Evolutionary conservation across 2,329 filamentous ascomycete genomes (phyloP).

Genomic region (Colletotrichum acutatum): DNA sequence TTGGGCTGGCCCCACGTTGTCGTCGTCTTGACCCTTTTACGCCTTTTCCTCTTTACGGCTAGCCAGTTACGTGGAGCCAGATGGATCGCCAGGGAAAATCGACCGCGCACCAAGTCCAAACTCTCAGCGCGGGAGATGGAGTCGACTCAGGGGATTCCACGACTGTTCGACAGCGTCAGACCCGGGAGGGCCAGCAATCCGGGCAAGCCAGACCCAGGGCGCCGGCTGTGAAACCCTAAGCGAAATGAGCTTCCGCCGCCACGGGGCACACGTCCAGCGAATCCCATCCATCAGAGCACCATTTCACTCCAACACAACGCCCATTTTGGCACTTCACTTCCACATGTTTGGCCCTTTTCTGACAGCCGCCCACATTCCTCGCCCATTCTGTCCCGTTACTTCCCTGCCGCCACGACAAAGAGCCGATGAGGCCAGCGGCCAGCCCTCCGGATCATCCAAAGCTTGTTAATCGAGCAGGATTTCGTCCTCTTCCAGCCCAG

Average conservation of each 20-base stretch:
- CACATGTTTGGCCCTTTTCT: constrained; percentile 3
- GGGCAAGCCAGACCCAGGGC: constrained; percentile 6
- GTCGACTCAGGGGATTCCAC: constrained; percentile 1
- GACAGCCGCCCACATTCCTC: constrained; percentile 31
- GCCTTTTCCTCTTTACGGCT: constrained; percentile 26
- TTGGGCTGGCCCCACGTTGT: constrained; percentile 22
- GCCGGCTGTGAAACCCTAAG: constrained; percentile 35
- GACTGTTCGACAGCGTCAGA: constrained; percentile 21
- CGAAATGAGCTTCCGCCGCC: constrained; percentile 36
- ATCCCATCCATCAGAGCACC: constrained; percentile 13
- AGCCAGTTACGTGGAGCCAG: constrained; percentile 29
- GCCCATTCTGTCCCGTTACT: background rate
- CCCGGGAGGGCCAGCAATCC: constrained; percentile 14
- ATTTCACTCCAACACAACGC: constrained; percentile 5
- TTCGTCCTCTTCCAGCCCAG: constrained; percentile 1
- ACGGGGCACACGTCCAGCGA: constrained; percentile 26
- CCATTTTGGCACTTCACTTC: constrained; percentile 18
- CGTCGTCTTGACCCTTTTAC: background rate
- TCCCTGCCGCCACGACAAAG: constrained; percentile 3
- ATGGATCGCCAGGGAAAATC: constrained; percentile 17
- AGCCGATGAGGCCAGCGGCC: constrained; percentile 19
- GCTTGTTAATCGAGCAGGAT: constrained; percentile 6
- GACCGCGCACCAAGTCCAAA: constrained; percentile 19
- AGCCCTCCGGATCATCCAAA: constrained; percentile 28
- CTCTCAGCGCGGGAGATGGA: constrained; percentile 7